A percentile compares a stretch with the other conserved stretches of the same genome.
phyloP scores from a whole-genome alignment of 345 rosid genomes.

The Arabidopsis suecica region DNA sequence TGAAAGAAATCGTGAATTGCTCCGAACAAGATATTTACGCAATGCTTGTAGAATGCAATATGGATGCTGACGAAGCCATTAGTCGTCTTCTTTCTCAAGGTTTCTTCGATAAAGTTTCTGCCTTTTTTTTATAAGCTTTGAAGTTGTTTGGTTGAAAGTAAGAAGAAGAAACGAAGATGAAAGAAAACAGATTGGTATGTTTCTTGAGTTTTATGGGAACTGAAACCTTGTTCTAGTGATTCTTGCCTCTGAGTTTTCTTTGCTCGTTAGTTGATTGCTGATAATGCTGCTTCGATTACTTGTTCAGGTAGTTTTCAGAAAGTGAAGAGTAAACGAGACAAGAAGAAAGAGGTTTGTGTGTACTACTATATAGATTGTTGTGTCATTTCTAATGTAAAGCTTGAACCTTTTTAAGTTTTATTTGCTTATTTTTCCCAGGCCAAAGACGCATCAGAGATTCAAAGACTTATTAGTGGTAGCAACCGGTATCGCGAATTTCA shows the following conservation, averaged over 20 bases:
- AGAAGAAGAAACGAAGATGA: slow-evolving; percentile 3
- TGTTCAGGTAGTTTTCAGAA: slow-evolving; percentile 72
- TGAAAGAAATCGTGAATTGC: slow-evolving; percentile 53
- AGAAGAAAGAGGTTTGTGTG: slow-evolving; percentile 71
- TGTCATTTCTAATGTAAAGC: slow-evolving; percentile 5
- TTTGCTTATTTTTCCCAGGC: not conserved
- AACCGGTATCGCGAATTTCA: slow-evolving; percentile 40
- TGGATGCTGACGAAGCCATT: slow-evolving; percentile 78
- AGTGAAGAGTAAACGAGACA: slow-evolving; percentile 80
- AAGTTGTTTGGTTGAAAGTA: slow-evolving; percentile 1
- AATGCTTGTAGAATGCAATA: slow-evolving; percentile 71
- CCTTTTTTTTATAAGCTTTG: slow-evolving; percentile 18
- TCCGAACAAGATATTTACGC: slow-evolving; percentile 83
- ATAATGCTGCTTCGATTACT: not conserved
- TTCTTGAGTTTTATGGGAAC: not conserved
- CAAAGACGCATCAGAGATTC: slow-evolving; percentile 48
- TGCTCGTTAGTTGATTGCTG: not conserved
- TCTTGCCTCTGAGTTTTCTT: slow-evolving; percentile 6
- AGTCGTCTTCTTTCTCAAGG: slow-evolving; percentile 88
- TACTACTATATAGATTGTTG: not conserved
- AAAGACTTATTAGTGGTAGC: slow-evolving; percentile 52
- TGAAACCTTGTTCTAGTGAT: not conserved
- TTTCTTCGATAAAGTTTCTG: slow-evolving; percentile 26
- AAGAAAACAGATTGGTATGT: slow-evolving; percentile 18
- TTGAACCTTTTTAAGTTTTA: not conserved